phyloP scores from a whole-genome alignment of 139 green algal species.

The Coccomyxa sp. region DNA sequence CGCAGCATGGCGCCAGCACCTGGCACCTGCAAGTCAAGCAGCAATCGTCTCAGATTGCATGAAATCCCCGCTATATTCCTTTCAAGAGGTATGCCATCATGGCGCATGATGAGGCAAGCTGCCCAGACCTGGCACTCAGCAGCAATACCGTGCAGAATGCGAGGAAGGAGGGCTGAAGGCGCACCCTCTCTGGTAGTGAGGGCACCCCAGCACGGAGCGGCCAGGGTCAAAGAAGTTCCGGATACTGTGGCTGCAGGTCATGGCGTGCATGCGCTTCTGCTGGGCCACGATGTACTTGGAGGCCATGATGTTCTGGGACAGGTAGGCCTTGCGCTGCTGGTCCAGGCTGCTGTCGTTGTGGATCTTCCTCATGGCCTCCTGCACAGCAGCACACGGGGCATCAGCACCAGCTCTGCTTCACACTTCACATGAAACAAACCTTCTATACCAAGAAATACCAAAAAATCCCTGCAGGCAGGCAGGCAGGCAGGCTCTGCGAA shows the following conservation, averaged over 20 bases:
- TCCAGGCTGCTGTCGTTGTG: constrained; percentile 83
- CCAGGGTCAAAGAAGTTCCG: constrained; percentile 34
- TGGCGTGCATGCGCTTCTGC: constrained; percentile 56
- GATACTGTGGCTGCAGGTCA: constrained; percentile 2
- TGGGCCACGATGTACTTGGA: constrained; percentile 78
- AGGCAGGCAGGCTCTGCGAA: too few relatives aligned
- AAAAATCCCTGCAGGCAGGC: too few relatives aligned
- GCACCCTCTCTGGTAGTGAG: constrained; percentile 64
- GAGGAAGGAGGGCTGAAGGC: too few relatives aligned
- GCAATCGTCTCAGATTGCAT: too few relatives aligned
- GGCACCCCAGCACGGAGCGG: constrained; percentile 49
- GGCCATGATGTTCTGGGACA: constrained; percentile 97
- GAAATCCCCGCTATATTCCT: too few relatives aligned
- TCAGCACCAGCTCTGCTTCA: neutral
- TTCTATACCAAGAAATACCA: neutral
- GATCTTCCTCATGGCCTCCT: constrained; percentile 78
- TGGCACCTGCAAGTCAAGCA: constrained; percentile 18
- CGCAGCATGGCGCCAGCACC: constrained; percentile 91
- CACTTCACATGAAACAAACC: too few relatives aligned
- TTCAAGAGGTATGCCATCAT: too few relatives aligned
- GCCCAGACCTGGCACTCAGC: too few relatives aligned
- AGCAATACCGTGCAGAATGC: too few relatives aligned
- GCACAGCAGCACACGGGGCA: neutral
- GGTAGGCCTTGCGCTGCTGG: constrained; percentile 89
- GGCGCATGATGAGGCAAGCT: too few relatives aligned